phyloP scores from a whole-genome alignment of 192 early-diverging fungal genomes.

The Backusella tarrabulga region DNA sequence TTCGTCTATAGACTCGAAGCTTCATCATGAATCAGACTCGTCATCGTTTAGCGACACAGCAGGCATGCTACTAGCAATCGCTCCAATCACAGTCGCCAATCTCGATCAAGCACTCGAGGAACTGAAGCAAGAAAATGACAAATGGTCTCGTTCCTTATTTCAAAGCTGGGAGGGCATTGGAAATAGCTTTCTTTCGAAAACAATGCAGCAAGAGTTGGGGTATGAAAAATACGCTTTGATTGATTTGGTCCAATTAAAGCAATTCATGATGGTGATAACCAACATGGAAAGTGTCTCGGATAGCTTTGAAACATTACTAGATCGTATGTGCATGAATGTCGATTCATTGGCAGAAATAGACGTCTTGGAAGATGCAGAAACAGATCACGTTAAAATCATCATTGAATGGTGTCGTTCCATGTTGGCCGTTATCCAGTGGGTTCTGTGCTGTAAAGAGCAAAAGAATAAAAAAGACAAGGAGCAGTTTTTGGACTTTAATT shows the following conservation, averaged over 20 bases:
- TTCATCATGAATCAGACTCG: not conserved
- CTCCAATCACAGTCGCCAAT: not conserved
- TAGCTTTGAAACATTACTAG: slow-evolving; percentile 14
- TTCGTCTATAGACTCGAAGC: not conserved
- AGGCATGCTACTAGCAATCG: slow-evolving; percentile 13
- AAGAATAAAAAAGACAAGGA: not conserved
- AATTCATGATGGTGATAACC: not conserved
- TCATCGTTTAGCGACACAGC: not conserved
- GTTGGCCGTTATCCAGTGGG: not conserved
- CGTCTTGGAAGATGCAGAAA: not conserved
- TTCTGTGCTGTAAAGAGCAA: not conserved
- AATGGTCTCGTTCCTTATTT: slow-evolving; percentile 15
- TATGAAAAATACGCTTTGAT: not conserved
- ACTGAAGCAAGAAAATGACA: not conserved
- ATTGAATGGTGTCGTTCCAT: slow-evolving; percentile 17
- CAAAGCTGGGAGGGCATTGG: slow-evolving; percentile 22
- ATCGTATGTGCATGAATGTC: slow-evolving; percentile 13
- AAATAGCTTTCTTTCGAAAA: slow-evolving; percentile 6
- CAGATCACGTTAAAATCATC: not conserved
- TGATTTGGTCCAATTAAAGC: not conserved
- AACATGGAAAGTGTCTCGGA: slow-evolving; percentile 9
- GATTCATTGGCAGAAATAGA: not conserved
- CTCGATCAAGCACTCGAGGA: not conserved
- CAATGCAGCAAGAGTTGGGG: not conserved
- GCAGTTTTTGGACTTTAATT: not conserved